These are phyloP conservation scores for Sclerotinia nivalis DNA, from an alignment of 2,329 filamentous ascomycete genomes.

Conservation along the genomic window DNA sequence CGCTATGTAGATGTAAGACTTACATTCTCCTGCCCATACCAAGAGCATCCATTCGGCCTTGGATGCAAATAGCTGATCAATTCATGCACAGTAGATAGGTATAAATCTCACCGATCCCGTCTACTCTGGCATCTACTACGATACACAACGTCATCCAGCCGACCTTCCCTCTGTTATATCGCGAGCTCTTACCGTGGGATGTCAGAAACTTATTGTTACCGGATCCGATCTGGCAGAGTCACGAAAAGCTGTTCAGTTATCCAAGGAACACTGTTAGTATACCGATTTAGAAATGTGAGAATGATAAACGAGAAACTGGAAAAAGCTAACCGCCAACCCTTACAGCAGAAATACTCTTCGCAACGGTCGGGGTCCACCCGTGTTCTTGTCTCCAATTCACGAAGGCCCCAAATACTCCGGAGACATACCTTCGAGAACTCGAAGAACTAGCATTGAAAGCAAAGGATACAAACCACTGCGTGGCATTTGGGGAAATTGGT, in stretches of 20 bases:
- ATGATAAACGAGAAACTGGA: neutral
- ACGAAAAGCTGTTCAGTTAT: slow-evolving; percentile 70
- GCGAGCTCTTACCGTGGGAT: slow-evolving; percentile 75
- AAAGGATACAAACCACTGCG: slow-evolving; percentile 46
- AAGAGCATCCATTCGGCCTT: neutral
- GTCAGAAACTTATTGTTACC: slow-evolving; percentile 87
- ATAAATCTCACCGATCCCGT: slow-evolving; percentile 96
- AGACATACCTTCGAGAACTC: slow-evolving; percentile 57
- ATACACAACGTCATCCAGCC: slow-evolving; percentile 70
- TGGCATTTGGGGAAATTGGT: slow-evolving; percentile 92
- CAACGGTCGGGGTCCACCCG: slow-evolving; percentile 91
- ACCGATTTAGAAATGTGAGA: neutral
- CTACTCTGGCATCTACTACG: slow-evolving; percentile 81
- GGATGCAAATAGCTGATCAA: slow-evolving; percentile 11
- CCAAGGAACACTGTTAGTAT: slow-evolving; percentile 69
- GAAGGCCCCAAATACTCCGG: slow-evolving; percentile 49
- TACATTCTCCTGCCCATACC: slow-evolving; percentile 3
- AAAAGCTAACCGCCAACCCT: slow-evolving; percentile 28
- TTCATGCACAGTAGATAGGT: slow-evolving; percentile 61
- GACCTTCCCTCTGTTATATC: slow-evolving; percentile 77
- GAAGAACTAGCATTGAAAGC: slow-evolving; percentile 60
- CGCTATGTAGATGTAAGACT: slow-evolving; percentile 24
- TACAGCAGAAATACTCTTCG: slow-evolving; percentile 76
- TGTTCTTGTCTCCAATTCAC: slow-evolving; percentile 80
- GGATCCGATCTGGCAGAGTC: slow-evolving; percentile 84